These are phyloP conservation scores for Aspergillus floridensis DNA, from an alignment of 2,329 filamentous ascomycete genomes.

Conservation along the genomic window DNA sequence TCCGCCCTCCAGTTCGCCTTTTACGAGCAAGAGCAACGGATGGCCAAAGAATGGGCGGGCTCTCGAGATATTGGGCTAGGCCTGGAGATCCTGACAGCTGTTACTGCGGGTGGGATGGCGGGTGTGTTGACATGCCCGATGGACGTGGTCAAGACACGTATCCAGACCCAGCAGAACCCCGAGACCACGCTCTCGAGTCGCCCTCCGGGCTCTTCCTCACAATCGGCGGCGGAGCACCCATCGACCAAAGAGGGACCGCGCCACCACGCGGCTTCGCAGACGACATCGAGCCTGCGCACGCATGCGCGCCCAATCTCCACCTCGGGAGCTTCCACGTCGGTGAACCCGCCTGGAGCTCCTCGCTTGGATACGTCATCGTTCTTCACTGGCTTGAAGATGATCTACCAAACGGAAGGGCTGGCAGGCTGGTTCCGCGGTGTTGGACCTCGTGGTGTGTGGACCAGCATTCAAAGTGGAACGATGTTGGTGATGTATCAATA, in stretches of 20 bases:
- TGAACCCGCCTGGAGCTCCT: conserved; percentile 73
- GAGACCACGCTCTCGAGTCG: conserved; percentile 27
- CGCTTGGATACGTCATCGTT: conserved; percentile 88
- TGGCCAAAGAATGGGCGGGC: conserved; percentile 75
- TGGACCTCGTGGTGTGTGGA: conserved; percentile 91
- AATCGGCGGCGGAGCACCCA: conserved; percentile 28
- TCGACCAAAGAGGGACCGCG: conserved; percentile 30
- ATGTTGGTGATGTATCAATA: conserved; percentile 97
- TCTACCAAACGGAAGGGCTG: conserved; percentile 86
- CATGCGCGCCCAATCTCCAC: conserved; percentile 80
- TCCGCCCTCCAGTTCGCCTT: conserved; percentile 97
- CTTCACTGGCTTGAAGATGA: conserved; percentile 75
- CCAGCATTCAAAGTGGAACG: conserved; percentile 91
- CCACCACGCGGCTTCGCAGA: conserved; percentile 25
- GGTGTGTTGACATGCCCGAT: conserved; percentile 93
- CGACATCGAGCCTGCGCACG: conserved; percentile 35
- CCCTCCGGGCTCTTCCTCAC: conserved; percentile 22
- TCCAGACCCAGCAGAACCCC: conserved; percentile 83
- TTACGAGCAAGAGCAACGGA: conserved; percentile 86
- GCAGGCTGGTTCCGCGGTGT: conserved; percentile 93
- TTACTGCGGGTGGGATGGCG: conserved; percentile 84
- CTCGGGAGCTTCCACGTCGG: conserved; percentile 80
- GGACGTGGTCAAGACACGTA: conserved; percentile 94
- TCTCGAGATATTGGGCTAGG: conserved; percentile 80
- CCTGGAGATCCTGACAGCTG: conserved; percentile 84